A percentile compares a stretch with the other conserved stretches of the same genome.
These are phyloP conservation scores for Casuarina equisetifolia DNA, from an alignment of 306 rosid species.

Conservation along the genomic window DNA sequence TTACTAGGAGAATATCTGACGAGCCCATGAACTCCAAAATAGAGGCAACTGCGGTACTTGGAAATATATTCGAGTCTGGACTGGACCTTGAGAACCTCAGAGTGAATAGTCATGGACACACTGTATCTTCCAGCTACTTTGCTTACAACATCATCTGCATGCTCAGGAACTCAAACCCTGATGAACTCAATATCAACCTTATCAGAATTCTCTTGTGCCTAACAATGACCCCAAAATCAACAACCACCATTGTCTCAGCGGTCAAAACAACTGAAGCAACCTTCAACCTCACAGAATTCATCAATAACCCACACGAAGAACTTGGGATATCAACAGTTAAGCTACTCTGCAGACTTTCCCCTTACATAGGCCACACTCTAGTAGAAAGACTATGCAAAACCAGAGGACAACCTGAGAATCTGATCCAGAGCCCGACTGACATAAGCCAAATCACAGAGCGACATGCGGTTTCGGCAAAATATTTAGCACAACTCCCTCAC, in stretches of 20 bases:
- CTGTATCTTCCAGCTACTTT: constrained; percentile 43
- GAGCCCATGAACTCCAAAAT: constrained; percentile 38
- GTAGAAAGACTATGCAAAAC: constrained; percentile 38
- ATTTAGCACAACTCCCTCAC: constrained; percentile 45
- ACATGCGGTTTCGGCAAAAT: constrained; percentile 47
- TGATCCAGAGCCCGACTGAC: constrained; percentile 24
- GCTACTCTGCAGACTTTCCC: constrained; percentile 37
- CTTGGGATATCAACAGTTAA: constrained; percentile 34
- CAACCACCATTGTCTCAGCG: constrained; percentile 27
- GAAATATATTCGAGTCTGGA: constrained; percentile 37
- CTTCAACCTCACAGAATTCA: constrained; percentile 37
- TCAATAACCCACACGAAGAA: constrained; percentile 29
- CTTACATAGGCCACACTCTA: constrained; percentile 37
- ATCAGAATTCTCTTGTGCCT: constrained; percentile 40
- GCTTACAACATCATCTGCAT: constrained; percentile 36
- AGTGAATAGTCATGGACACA: constrained; percentile 38
- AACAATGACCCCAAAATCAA: constrained; percentile 30
- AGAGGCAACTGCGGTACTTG: constrained; percentile 52
- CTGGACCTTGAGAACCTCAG: constrained; percentile 35
- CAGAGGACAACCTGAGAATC: constrained; percentile 40
- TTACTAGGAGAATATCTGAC: constrained; percentile 33
- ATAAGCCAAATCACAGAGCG: constrained; percentile 31
- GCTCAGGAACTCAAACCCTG: constrained; percentile 45
- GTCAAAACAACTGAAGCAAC: constrained; percentile 40
- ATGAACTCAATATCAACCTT: constrained; percentile 37